A percentile compares a stretch with the other conserved stretches of the same genome.
phyloP scores from a whole-genome alignment of 768 basidiomycete species.

The Lentinula sp. region DNA sequence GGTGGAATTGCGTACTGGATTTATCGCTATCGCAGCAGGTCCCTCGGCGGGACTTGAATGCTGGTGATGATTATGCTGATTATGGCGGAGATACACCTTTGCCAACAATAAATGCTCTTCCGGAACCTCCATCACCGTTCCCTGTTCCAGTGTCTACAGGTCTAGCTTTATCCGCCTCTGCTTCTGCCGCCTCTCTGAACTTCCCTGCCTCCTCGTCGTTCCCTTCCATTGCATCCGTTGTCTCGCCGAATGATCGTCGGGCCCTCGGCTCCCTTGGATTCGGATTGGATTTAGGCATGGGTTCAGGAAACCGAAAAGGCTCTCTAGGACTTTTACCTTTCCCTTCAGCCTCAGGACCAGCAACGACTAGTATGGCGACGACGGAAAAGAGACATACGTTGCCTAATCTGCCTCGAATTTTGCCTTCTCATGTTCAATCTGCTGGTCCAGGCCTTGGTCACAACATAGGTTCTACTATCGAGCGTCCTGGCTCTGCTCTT shows the following conservation, averaged over 20 bases:
- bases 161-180: neutral
- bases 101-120: constrained; percentile 36
- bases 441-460: neutral
- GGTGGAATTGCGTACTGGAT: constrained; percentile 89
- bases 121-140: constrained; percentile 79
- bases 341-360: neutral
- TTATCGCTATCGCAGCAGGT: constrained; percentile 32
- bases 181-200: constrained; percentile 1
- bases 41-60: neutral
- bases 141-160: constrained; percentile 33
- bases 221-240: constrained; percentile 4
- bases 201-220: constrained; percentile 4
- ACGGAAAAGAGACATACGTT: constrained; percentile 4
- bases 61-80: constrained; percentile 12
- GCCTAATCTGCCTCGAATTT: neutral
- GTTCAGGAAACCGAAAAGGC: neutral
- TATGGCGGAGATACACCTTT: constrained; percentile 12
- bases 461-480: neutral
- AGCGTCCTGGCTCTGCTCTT: neutral
- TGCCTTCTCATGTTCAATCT: constrained; percentile 2
- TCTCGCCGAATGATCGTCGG: constrained; percentile 16
- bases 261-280: constrained; percentile 8
- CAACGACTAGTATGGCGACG: neutral
- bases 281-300: neutral
- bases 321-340: neutral